A percentile compares a stretch with the other conserved stretches of the same genome.
phyloP scores from a whole-genome alignment of 306 rosid genomes.

The Cicer chorassanicum region DNA sequence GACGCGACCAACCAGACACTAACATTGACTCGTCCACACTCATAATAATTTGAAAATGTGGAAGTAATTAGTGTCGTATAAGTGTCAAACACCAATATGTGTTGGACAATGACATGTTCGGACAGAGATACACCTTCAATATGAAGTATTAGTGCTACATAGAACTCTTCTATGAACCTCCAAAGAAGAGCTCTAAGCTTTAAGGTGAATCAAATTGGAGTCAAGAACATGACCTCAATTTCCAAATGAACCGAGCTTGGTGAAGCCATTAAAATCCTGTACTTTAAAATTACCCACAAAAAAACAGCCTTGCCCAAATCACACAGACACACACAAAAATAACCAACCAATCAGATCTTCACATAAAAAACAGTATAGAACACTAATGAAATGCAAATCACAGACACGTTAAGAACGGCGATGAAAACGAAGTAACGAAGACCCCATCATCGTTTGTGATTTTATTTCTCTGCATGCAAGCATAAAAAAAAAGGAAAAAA shows the following conservation, averaged over 20 bases:
- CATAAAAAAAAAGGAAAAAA: background rate
- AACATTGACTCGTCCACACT: no score
- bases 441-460: conserved; percentile 12
- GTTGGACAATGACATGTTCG: no score
- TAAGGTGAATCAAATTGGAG: background rate
- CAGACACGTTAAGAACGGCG: background rate
- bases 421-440: conserved; percentile 23
- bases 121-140: no score
- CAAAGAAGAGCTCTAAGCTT: no score
- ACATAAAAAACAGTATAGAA: background rate
- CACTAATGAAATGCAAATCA: background rate
- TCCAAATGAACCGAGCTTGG: background rate
- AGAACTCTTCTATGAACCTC: no score
- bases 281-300: background rate
- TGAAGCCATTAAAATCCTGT: background rate
- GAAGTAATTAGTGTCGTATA: no score
- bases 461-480: conserved; percentile 29
- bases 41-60: no score
- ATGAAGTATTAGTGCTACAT: no score
- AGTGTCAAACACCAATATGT: no score
- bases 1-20: no score
- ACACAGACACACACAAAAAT: conserved; percentile 10
- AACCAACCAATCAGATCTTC: conserved; percentile 25
- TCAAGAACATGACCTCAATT: background rate
- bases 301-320: background rate